A percentile compares a stretch with the other conserved stretches of the same genome.
phyloP scores from a whole-genome alignment of 306 rosid species.

The Leucaena leucocephala region DNA sequence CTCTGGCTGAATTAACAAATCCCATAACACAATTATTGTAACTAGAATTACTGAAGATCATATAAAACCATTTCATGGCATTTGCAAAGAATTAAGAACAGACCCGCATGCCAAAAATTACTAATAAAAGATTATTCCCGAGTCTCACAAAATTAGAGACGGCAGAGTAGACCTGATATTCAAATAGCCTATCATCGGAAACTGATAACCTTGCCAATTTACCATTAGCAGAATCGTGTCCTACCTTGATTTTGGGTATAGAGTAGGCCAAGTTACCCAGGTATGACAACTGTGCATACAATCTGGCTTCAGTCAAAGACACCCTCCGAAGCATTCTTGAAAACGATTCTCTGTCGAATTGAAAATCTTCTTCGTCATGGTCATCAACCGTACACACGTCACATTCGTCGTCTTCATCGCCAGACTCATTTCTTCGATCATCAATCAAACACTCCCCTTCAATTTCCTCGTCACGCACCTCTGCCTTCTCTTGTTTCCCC shows the following conservation, averaged over 20 bases:
- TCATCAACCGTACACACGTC: slow-evolving; percentile 36
- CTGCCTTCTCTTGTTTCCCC: slow-evolving; percentile 38
- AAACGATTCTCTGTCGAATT: slow-evolving; percentile 70
- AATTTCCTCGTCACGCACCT: not conserved
- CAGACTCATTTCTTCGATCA: slow-evolving; percentile 24
- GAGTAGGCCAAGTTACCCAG: slow-evolving; percentile 77
- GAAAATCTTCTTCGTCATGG: slow-evolving; percentile 40
- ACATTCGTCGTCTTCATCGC: slow-evolving; percentile 30
- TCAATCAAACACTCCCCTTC: slow-evolving; percentile 23
- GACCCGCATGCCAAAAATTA: not conserved
- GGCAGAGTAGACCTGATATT: too few species aligned
- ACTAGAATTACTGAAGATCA: not conserved
- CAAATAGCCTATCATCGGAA: not conserved
- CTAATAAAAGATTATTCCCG: not conserved
- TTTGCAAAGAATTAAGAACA: not conserved
- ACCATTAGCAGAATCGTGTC: not conserved
- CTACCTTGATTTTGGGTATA: slow-evolving; percentile 76
- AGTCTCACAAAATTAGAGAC: not conserved
- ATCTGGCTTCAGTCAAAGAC: slow-evolving; percentile 67
- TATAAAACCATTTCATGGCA: slow-evolving; percentile 11
- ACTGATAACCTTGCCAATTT: not conserved
- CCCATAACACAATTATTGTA: not conserved
- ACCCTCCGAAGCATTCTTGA: slow-evolving; percentile 78
- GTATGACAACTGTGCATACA: slow-evolving; percentile 83
- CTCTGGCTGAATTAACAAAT: slow-evolving; percentile 63